A percentile compares a stretch with the other conserved stretches of the same genome.
phyloP scores from a whole-genome alignment of 345 rosid species.

The Noccaea caerulescens region DNA sequence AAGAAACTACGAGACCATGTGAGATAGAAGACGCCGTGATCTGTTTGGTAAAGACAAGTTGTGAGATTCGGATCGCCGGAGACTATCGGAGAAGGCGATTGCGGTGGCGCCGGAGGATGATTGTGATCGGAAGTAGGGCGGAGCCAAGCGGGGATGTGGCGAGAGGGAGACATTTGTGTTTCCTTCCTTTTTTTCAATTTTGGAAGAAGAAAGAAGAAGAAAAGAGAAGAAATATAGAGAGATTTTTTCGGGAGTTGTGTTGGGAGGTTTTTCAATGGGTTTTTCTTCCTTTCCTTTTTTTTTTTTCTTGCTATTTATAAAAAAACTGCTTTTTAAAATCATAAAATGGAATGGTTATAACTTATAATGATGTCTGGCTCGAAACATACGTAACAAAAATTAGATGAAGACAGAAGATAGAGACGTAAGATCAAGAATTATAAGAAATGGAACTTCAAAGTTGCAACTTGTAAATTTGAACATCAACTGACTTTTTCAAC shows the following conservation, averaged over 20 bases:
- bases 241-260: slow-evolving; percentile 33
- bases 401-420: slow-evolving; percentile 3
- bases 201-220: neutral
- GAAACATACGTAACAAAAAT: slow-evolving; percentile 31
- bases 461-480: slow-evolving; percentile 35
- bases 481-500: slow-evolving; percentile 42
- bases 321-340: neutral
- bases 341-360: slow-evolving; percentile 10
- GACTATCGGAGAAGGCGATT: slow-evolving; percentile 52
- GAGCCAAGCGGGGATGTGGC: slow-evolving; percentile 38
- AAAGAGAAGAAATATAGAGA: neutral
- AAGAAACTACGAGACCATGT: slow-evolving; percentile 81
- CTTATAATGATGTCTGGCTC: slow-evolving; percentile 33
- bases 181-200: neutral
- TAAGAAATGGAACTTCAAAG: slow-evolving; percentile 1
- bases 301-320: neutral
- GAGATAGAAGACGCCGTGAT: slow-evolving; percentile 75
- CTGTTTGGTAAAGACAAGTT: slow-evolving; percentile 77
- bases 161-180: slow-evolving; percentile 54
- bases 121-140: slow-evolving; percentile 40
- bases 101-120: slow-evolving; percentile 26
- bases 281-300: slow-evolving; percentile 9
- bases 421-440: slow-evolving; percentile 2
- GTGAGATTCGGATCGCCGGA: slow-evolving; percentile 65
- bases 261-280: slow-evolving; percentile 28